Percentiles rank a stretch among this genome's conserved stretches.
phyloP scores from a whole-genome alignment of 2,329 filamentous ascomycete genomes.

The Aspergillus awamori region DNA sequence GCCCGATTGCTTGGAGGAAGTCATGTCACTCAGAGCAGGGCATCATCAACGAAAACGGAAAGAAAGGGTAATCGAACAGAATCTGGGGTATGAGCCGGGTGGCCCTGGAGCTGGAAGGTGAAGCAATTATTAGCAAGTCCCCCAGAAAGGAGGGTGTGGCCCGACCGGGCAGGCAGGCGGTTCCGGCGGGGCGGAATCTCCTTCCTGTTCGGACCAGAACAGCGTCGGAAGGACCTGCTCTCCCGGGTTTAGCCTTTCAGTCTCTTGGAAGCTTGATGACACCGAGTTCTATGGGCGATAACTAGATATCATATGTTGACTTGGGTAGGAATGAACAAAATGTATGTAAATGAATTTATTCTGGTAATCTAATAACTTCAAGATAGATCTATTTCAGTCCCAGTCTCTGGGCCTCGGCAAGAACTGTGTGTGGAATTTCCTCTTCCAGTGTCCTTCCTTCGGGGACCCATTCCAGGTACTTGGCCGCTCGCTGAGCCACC shows the following conservation, averaged over 20 bases:
- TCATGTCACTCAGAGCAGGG: not conserved
- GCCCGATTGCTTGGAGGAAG: constrained; percentile 6
- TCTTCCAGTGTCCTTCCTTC: constrained; percentile 23
- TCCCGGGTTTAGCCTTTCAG: not conserved
- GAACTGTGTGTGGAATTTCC: constrained; percentile 29
- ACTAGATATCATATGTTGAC: too few species aligned
- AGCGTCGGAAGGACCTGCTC: not conserved
- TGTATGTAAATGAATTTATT: too few species aligned
- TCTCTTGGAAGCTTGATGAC: not conserved
- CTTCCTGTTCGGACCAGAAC: not conserved
- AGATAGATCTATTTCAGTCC: constrained; percentile 1
- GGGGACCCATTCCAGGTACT: constrained; percentile 30
- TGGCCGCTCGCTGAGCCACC: constrained; percentile 24
- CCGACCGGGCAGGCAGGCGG: not conserved
- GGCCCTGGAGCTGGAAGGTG: not conserved
- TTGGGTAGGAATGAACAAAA: too few species aligned
- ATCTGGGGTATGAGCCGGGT: not conserved
- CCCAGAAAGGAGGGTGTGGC: not conserved
- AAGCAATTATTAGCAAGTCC: too few species aligned
- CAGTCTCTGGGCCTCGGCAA: constrained; percentile 24
- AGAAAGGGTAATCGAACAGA: not conserved
- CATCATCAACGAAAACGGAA: not conserved
- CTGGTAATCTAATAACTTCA: too few species aligned
- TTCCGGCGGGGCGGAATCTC: not conserved
- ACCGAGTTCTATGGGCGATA: not conserved